Evolutionary conservation across 768 basidiomycete species (phyloP).

Genomic region (Boletus tomentosulus): DNA sequence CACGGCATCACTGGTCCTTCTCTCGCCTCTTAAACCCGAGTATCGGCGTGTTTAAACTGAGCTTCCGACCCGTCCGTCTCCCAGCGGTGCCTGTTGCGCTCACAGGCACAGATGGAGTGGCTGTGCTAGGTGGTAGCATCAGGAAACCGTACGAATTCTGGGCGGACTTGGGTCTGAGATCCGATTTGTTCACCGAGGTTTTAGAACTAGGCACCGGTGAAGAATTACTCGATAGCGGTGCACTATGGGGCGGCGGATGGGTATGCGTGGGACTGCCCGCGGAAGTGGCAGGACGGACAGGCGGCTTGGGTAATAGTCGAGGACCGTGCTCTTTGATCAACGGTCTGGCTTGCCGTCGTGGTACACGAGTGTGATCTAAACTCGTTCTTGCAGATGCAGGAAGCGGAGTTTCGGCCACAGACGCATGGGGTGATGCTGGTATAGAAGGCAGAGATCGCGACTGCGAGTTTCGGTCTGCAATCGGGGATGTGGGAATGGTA

Average conservation of each 20-base stretch:
- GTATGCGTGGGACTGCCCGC: constrained; percentile 23
- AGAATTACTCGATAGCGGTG: background rate
- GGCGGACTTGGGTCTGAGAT: constrained; percentile 24
- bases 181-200: background rate
- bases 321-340: constrained; percentile 2
- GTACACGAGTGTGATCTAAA: constrained; percentile 13
- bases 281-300: constrained; percentile 39
- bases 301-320: constrained; percentile 10
- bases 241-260: constrained; percentile 2
- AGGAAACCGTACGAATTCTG: constrained; percentile 20
- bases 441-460: constrained; percentile 22
- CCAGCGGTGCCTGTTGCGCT: constrained; percentile 22
- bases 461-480: constrained; percentile 8
- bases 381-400: constrained; percentile 17
- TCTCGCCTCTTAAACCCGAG: constrained; percentile 53
- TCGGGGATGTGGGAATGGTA: constrained; percentile 5
- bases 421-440: constrained; percentile 29
- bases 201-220: constrained; percentile 3
- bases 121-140: constrained; percentile 12
- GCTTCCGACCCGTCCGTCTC: constrained; percentile 51
- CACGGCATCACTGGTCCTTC: constrained; percentile 37
- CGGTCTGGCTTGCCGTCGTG: constrained; percentile 8
- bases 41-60: constrained; percentile 63
- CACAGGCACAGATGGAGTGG: constrained; percentile 17
- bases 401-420: constrained; percentile 14